A percentile compares a stretch with the other conserved stretches of the same genome.
phyloP scores from a whole-genome alignment of 2,329 filamentous ascomycete genomes.

The Volutella citrinella region DNA sequence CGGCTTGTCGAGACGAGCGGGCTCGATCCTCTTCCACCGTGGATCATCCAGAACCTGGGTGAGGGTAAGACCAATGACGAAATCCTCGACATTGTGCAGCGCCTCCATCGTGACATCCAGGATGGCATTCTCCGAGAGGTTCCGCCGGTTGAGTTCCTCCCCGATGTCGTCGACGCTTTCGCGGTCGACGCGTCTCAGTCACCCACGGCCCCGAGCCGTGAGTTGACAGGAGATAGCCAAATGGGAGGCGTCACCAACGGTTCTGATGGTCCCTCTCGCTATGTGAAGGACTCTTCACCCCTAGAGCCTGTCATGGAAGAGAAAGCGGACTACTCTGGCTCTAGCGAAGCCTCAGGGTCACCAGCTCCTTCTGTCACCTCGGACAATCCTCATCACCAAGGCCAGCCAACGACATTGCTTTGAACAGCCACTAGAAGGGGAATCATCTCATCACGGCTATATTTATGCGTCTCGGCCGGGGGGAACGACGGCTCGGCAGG shows the following conservation, averaged over 20 bases:
- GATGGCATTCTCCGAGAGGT: slow-evolving; percentile 41
- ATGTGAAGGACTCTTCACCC: slow-evolving; percentile 23
- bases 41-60: slow-evolving; percentile 46
- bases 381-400: too few relatives aligned
- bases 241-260: slow-evolving; percentile 7
- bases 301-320: slow-evolving; percentile 24
- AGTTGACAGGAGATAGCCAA: slow-evolving; percentile 13
- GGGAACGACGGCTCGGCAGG: too few relatives aligned
- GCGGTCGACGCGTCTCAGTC: slow-evolving; percentile 17
- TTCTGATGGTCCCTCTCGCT: slow-evolving; percentile 10
- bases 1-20: slow-evolving; percentile 40
- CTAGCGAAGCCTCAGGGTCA: slow-evolving; percentile 12
- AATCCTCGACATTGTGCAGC: slow-evolving; percentile 45
- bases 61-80: slow-evolving; percentile 45
- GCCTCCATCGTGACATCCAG: slow-evolving; percentile 44
- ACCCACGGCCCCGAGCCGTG: slow-evolving; percentile 6
- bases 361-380: slow-evolving; percentile 12
- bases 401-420: too few relatives aligned
- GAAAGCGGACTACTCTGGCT: slow-evolving; percentile 10
- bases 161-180: slow-evolving; percentile 45
- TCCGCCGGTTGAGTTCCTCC: slow-evolving; percentile 58
- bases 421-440: too few relatives aligned
- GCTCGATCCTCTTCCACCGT: slow-evolving; percentile 30
- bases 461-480: too few relatives aligned
- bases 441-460: too few relatives aligned